Conservation (phyloP, 2,329 filamentous ascomycete species). For the Westerdykella sp. region DNA sequence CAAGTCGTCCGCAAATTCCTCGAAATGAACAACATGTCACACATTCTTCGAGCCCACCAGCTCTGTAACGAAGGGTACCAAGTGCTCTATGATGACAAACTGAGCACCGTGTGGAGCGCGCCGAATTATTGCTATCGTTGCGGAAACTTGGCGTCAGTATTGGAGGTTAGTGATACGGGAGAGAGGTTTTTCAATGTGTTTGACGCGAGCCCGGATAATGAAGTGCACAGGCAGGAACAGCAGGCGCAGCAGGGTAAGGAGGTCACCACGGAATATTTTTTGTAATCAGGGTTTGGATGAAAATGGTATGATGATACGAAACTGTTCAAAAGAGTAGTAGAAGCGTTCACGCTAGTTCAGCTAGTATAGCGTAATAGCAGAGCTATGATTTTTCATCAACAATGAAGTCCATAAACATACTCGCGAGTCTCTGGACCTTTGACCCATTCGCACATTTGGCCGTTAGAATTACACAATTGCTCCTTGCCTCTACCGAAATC, state of each 20-base stretch:
- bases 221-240: slow-evolving; percentile 73
- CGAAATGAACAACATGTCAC: slow-evolving; percentile 94
- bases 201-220: slow-evolving; percentile 92
- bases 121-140: slow-evolving; percentile 83
- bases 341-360: too few relatives aligned
- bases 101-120: slow-evolving; percentile 91
- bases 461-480: too few relatives aligned
- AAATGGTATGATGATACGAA: too few relatives aligned
- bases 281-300: slow-evolving; percentile 33
- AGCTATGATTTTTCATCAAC: too few relatives aligned
- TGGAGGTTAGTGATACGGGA: slow-evolving; percentile 90
- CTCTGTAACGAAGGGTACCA: slow-evolving; percentile 97
- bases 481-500: too few relatives aligned
- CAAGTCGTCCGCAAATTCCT: slow-evolving; percentile 98
- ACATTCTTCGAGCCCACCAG: slow-evolving; percentile 96
- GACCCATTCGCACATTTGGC: too few relatives aligned
- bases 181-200: slow-evolving; percentile 98
- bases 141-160: slow-evolving; percentile 92
- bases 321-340: too few relatives aligned
- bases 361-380: too few relatives aligned
- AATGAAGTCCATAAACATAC: too few relatives aligned
- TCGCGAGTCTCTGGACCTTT: too few relatives aligned
- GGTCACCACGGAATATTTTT: slow-evolving; percentile 62
- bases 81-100: slow-evolving; percentile 86
- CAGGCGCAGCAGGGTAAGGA: slow-evolving; percentile 71